Evolutionary conservation across 2,329 filamentous ascomycete genomes (phyloP), one percentile per base, ranked within the genome.

Genomic region (Calonectria hawksworthii): DNA sequence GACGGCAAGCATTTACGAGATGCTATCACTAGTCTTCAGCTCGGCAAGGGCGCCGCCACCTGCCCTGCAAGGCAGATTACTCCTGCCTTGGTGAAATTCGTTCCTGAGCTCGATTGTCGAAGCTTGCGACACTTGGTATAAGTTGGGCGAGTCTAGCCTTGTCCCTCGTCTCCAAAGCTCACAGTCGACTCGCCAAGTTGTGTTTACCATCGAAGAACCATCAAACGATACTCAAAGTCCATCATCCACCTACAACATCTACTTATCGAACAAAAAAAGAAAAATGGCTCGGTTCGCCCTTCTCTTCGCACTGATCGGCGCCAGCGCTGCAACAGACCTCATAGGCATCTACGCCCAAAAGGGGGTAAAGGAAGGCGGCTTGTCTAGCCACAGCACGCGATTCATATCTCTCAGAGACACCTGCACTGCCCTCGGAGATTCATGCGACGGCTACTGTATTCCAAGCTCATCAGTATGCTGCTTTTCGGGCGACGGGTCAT

Each of bases 41-140:
- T 26, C 32, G 54, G 54, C 11, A 61, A 61, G n/a, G 32, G 32
- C 54, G 54, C 32, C 32, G 28, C 32, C n/a, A n/a, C n/a, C 11
- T 38, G 32, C 32, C n/a, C n/a, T 38, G 32, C 32, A 61, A 61
- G 54, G 54, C 54, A 26, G 54, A 61, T 38, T 38, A 1, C 54
- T 30, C 54, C 32, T 61, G 54, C 21, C 4, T n/a, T 16, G 32
- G 54, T 61, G 32, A 38, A n/a, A 38, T 38, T 26, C 13, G 11
- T 21, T 23, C 30, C n/a, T 36, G 54, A 23, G 32, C 54, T 59
- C 13, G 23, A 11, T 23, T 14, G 54, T 6, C 18, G 54, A 38
- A 61, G 54, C n/a, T 61, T 61, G 32, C n/a, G n/a, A 26, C 11
- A n/a, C n/a, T 34, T 61, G 54, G 13, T 61, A 61, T 61, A 61